phyloP scores from a whole-genome alignment of 169 alveolate genomes.

The Cryptosporidium viatorum region DNA sequence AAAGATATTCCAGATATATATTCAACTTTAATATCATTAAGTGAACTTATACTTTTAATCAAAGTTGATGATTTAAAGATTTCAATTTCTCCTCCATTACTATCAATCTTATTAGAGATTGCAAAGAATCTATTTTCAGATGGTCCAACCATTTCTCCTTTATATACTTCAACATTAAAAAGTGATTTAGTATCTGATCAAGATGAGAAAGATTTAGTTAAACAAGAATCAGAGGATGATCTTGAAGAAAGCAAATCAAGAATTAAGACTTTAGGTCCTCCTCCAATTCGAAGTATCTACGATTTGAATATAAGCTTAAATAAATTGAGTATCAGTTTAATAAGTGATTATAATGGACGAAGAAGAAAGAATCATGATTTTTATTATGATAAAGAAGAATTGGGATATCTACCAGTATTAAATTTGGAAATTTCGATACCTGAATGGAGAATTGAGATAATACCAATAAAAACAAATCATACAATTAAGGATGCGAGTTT shows the following conservation, averaged over 20 bases:
- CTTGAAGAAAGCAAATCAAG: not conserved
- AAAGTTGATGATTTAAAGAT: slow-evolving; percentile 12
- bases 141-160: slow-evolving; percentile 66
- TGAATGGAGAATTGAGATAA: slow-evolving; percentile 50
- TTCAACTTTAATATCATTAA: slow-evolving; percentile 41
- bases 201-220: not conserved
- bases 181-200: not conserved
- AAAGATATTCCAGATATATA: slow-evolving; percentile 48
- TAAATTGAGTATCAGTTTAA: not conserved
- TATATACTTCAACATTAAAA: slow-evolving; percentile 36
- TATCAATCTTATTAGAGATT: not conserved
- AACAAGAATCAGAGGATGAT: slow-evolving; percentile 2
- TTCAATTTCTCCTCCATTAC: slow-evolving; percentile 21
- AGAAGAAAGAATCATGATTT: not conserved
- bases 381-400: not conserved
- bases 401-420: slow-evolving; percentile 17
- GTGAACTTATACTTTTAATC: slow-evolving; percentile 22
- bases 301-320: slow-evolving; percentile 19
- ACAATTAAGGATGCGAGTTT: slow-evolving; percentile 27
- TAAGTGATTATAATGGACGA: not conserved
- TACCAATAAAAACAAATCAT: slow-evolving; percentile 61
- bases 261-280: slow-evolving; percentile 42
- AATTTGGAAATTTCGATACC: slow-evolving; percentile 40
- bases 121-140: slow-evolving; percentile 48
- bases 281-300: slow-evolving; percentile 58